Percentiles rank a stretch among this genome's conserved stretches.
Evolutionary conservation across 257 asterid genomes (phyloP).

Genomic region (Solanum appendiculatum): DNA sequence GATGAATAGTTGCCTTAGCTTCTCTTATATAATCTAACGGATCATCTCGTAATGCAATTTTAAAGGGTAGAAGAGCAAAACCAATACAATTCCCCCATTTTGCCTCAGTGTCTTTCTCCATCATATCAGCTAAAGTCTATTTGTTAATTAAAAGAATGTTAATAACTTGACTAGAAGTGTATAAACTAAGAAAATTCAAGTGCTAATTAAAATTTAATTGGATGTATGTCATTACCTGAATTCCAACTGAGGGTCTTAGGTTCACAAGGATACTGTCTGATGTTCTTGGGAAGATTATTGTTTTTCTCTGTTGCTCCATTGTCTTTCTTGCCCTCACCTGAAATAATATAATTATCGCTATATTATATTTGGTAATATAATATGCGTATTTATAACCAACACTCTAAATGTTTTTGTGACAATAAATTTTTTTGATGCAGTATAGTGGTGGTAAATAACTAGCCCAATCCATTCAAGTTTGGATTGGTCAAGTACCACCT

Average conservation of each 20-base stretch:
- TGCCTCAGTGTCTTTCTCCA: conserved; percentile 12
- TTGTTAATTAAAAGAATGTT: background rate
- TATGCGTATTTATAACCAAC: no score
- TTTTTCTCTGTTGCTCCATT: background rate
- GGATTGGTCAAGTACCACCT: no score
- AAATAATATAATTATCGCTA: no score
- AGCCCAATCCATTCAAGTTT: no score
- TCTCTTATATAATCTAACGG: conserved; percentile 26
- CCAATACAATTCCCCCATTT: conserved; percentile 28
- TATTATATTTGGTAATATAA: no score
- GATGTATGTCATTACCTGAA: conserved; percentile 12
- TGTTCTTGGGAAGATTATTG: conserved; percentile 1
- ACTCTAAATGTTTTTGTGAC: no score
- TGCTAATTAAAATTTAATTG: no score
- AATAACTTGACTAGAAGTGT: background rate
- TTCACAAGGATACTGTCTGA: conserved; percentile 19
- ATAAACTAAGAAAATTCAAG: background rate
- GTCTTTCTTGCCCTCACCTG: conserved; percentile 8
- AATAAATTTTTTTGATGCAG: no score
- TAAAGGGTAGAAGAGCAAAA: conserved; percentile 16
- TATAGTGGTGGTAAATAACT: no score
- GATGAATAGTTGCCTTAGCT: conserved; percentile 19
- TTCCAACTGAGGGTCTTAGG: conserved; percentile 18
- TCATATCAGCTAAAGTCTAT: conserved; percentile 21
- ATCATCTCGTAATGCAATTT: conserved; percentile 12